Evolutionary conservation across 2,329 filamentous ascomycete genomes (phyloP).

Genomic region (Penicillium sumatraense): DNA sequence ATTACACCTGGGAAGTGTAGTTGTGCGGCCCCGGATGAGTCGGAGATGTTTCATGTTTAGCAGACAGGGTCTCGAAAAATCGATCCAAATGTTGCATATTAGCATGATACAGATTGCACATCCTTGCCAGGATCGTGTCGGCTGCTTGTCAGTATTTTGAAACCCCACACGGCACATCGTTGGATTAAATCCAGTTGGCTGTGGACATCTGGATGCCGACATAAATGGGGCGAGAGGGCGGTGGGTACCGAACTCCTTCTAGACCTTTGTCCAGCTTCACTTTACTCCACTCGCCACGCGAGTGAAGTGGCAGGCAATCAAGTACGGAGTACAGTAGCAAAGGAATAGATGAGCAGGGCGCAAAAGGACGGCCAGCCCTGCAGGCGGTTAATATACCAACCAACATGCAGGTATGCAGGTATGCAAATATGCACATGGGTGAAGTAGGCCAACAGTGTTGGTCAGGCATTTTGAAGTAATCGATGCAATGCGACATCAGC

Average conservation of each 20-base stretch:
- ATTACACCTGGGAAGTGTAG: too few relatives aligned
- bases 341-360: conserved; percentile 89
- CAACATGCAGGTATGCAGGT: too few relatives aligned
- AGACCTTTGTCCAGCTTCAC: not conserved
- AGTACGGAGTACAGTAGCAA: too few relatives aligned
- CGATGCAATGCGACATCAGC: conserved; percentile 56
- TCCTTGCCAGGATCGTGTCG: not conserved
- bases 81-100: not conserved
- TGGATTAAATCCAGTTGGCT: conserved; percentile 38
- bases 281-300: conserved; percentile 57
- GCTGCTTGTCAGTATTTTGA: not conserved
- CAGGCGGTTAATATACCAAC: conserved; percentile 88
- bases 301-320: too few relatives aligned
- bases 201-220: not conserved
- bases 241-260: not conserved
- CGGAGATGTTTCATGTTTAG: not conserved
- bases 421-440: conserved; percentile 92
- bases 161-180: conserved; percentile 42
- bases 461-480: conserved; percentile 72
- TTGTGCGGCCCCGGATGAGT: conserved; percentile 32
- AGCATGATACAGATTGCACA: too few relatives aligned
- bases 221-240: not conserved
- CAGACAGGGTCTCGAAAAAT: not conserved
- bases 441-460: conserved; percentile 78
- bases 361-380: conserved; percentile 76